phyloP scores from a whole-genome alignment of 1,284 basidiomycete genomes.

The Taiwanofungus camphoratus region DNA sequence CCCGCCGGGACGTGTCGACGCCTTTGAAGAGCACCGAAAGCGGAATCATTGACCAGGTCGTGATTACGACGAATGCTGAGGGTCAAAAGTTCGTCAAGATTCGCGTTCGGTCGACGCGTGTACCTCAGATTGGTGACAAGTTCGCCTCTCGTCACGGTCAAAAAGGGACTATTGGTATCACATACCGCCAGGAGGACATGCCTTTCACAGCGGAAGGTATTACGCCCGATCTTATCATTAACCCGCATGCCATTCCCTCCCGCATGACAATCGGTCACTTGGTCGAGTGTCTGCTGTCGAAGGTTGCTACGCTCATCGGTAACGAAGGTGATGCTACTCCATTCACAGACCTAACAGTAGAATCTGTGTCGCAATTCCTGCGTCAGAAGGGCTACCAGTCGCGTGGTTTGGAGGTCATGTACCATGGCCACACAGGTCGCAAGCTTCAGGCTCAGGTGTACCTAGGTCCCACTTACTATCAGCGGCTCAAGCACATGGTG shows the following conservation, averaged over 20 bases:
- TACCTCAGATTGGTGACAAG: constrained; percentile 98
- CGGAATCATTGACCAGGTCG: constrained; percentile 95
- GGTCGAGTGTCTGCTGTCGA: constrained; percentile 96
- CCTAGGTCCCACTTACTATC: constrained; percentile 98
- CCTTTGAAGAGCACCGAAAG: constrained; percentile 97
- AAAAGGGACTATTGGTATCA: constrained; percentile 99
- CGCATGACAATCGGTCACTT: constrained; percentile 99
- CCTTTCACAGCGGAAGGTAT: constrained; percentile 97
- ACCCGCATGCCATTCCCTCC: constrained; percentile 98
- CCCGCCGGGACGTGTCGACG: constrained; percentile 91
- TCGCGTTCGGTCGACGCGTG: constrained; percentile 89
- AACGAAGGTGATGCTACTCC: constrained; percentile 98
- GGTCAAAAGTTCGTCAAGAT: constrained; percentile 99
- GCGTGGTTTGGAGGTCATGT: constrained; percentile 97
- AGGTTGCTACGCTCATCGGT: constrained; percentile 94
- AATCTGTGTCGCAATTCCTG: constrained; percentile 84
- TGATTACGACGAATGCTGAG: constrained; percentile 94
- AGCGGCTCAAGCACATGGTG: constrained; percentile 99
- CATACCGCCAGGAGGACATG: constrained; percentile 99
- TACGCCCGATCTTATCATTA: constrained; percentile 96
- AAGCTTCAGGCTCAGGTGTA: constrained; percentile 98
- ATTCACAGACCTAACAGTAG: constrained; percentile 97
- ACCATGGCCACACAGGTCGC: constrained; percentile 95
- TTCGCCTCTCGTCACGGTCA: constrained; percentile 99
- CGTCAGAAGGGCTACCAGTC: constrained; percentile 89